phyloP scores from a whole-genome alignment of 2,329 filamentous ascomycete genomes.

The Cladosporium sp. region DNA sequence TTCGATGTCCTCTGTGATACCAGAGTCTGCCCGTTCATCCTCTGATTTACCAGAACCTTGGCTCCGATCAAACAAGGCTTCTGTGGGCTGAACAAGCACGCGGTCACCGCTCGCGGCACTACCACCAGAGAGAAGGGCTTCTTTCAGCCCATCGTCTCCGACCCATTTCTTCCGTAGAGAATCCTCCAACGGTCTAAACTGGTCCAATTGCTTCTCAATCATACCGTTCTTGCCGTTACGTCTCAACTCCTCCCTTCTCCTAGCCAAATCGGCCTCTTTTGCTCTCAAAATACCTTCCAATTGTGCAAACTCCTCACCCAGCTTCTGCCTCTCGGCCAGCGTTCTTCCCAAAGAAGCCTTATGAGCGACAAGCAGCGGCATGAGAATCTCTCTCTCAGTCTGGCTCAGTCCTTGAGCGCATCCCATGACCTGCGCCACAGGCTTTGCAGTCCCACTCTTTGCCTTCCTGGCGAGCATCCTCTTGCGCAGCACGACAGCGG shows the following conservation, averaged over 20 bases:
- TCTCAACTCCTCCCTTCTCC: constrained; percentile 31
- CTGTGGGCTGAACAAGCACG: constrained; percentile 51
- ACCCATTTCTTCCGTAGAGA: constrained; percentile 70
- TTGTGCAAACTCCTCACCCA: constrained; percentile 54
- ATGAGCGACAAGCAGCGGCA: constrained; percentile 68
- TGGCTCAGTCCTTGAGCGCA: constrained; percentile 33
- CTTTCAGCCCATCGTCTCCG: constrained; percentile 69
- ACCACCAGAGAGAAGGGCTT: constrained; percentile 65
- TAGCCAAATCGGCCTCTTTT: constrained; percentile 46
- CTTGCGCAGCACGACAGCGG: constrained; percentile 74
- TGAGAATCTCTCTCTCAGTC: constrained; percentile 41
- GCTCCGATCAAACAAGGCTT: neutral
- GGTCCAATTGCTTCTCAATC: constrained; percentile 26
- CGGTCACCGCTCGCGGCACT: constrained; percentile 52
- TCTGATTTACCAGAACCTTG: neutral
- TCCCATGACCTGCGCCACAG: constrained; percentile 50
- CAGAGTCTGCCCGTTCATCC: constrained; percentile 28
- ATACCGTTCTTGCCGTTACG: neutral
- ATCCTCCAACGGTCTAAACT: constrained; percentile 44
- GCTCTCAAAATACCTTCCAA: constrained; percentile 52
- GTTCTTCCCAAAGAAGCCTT: constrained; percentile 59
- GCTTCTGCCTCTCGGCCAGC: constrained; percentile 56
- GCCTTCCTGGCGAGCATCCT: constrained; percentile 46
- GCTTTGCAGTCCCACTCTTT: constrained; percentile 14
- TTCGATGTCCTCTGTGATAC: constrained; percentile 68